phyloP scores from a whole-genome alignment of 2,329 filamentous ascomycete species.

The Arthrobotrys megalospora region DNA sequence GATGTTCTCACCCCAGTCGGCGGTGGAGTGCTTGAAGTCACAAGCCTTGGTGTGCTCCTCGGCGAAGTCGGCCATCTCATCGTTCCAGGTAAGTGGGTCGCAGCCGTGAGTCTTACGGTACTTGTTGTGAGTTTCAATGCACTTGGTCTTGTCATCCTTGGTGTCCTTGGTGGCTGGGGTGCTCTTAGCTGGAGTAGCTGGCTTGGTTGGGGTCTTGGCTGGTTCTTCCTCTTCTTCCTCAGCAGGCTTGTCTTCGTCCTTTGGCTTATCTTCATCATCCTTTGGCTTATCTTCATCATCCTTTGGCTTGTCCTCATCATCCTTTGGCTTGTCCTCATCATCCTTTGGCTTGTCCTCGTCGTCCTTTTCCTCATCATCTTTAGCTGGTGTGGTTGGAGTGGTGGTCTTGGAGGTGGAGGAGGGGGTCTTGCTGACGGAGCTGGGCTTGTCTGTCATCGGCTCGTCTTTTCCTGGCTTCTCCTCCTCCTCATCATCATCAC shows the following conservation, averaged over 20 bases:
- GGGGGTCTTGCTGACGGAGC: background rate
- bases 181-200: background rate
- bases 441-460: background rate
- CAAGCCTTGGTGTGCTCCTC: slow-evolving; percentile 76
- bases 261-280: background rate
- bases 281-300: background rate
- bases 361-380: background rate
- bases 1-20: slow-evolving; percentile 91
- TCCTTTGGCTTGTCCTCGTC: background rate
- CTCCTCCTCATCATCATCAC: slow-evolving; percentile 1
- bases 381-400: background rate
- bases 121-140: slow-evolving; percentile 83
- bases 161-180: background rate
- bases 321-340: background rate
- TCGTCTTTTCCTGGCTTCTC: slow-evolving; percentile 7
- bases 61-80: slow-evolving; percentile 76
- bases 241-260: too few relatives aligned
- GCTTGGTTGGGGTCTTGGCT: background rate
- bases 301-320: too few relatives aligned
- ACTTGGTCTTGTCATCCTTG: slow-evolving; percentile 61
- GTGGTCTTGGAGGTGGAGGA: background rate
- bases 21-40: slow-evolving; percentile 79
- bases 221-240: background rate
- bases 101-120: slow-evolving; percentile 88
- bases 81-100: slow-evolving; percentile 76